These are phyloP conservation scores for Setaria italica DNA, from an alignment of 202 grass and related monocot species.

Conservation along the genomic window DNA sequence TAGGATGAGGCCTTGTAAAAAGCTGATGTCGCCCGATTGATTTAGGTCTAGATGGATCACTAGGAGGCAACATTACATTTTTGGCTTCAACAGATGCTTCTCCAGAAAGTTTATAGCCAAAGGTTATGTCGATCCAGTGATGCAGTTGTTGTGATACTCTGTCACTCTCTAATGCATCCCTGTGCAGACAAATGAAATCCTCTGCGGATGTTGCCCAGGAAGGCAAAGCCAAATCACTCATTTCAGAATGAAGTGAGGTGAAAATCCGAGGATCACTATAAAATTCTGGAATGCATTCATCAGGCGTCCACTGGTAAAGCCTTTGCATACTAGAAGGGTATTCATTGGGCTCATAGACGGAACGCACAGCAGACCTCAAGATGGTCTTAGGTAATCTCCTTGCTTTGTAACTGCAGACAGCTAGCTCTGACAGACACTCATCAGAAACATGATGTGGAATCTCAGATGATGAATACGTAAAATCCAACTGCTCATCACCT, in stretches of 20 bases:
- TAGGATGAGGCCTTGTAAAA: slow-evolving; percentile 88
- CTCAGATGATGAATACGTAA: slow-evolving; percentile 93
- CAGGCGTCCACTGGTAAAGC: slow-evolving; percentile 96
- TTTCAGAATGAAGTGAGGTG: slow-evolving; percentile 85
- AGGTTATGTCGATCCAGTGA: slow-evolving; percentile 98
- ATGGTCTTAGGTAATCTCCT: slow-evolving; percentile 86
- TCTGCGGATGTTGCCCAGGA: slow-evolving; percentile 73
- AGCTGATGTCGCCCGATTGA: slow-evolving; percentile 78
- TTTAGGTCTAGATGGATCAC: slow-evolving; percentile 79
- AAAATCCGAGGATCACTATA: slow-evolving; percentile 88
- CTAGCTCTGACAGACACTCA: slow-evolving; percentile 96
- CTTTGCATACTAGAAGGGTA: slow-evolving; percentile 97
- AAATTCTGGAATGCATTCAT: slow-evolving; percentile 98
- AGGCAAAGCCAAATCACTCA: slow-evolving; percentile 91
- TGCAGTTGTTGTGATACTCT: slow-evolving; percentile 82
- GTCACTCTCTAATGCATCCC: slow-evolving; percentile 85
- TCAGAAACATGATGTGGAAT: slow-evolving; percentile 98
- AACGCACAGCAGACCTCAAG: slow-evolving; percentile 79
- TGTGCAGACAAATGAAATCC: slow-evolving; percentile 92
- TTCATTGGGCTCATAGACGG: slow-evolving; percentile 96
- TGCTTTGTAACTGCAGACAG: slow-evolving; percentile 99
- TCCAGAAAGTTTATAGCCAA: slow-evolving; percentile 95
- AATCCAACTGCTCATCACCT: slow-evolving; percentile 97
- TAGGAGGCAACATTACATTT: slow-evolving; percentile 92
- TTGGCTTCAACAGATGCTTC: slow-evolving; percentile 87